Base-by-base conservation (phyloP, 352 stramenopile species). In the Phytophthora idaei region DNA sequence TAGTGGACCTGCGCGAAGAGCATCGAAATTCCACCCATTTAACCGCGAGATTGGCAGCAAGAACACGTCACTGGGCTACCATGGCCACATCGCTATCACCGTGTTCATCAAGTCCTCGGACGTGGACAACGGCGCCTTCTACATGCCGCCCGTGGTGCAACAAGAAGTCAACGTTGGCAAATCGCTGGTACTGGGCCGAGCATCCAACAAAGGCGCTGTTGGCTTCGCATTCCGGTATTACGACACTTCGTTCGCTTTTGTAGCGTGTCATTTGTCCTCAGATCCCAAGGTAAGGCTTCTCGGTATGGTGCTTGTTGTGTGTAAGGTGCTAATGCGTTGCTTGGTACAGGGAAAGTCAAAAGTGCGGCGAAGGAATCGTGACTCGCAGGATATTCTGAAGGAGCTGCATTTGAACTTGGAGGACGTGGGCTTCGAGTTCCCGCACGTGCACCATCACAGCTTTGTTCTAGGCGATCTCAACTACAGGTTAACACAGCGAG, bases 381-480 rank as follows among this genome's bases (percentile, higher is more conserved):
- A 94, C 56, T 82, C 85, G 4, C 63, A 83, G 21, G 76, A 89
- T 41, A 83, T 96, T 50, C 59, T 97, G 34, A 82, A 92, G 45
- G 79, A 87, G 8, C 82, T 96, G 21, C 81, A 93, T 58, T 59
- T 97, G 47, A 92, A 93, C 55, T 59, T 82, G 11, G 85, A 95
- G 46, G 87, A 97, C 49, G 68, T 92, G 12, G 85, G 84, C 27
- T 93, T 96, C 37, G 90, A 97, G 73, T 90, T 95, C 57, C 86
- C 89, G 11, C 69, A 92, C 7, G 80, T 95, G 57, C 84, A 94
- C 61, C 87, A 97, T 66, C 87, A 97, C 76, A 94, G 81, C 39
- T 94, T 97, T 53, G 76, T 97, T 34, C 70, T 97, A 17, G 91
- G 91, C 11, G 91, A 97, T 64, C 77, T 97, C 48, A 97, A 97